Evolutionary conservation across 2,329 filamentous ascomycete species (phyloP).

Genomic region (Aureobasidium sp.): DNA sequence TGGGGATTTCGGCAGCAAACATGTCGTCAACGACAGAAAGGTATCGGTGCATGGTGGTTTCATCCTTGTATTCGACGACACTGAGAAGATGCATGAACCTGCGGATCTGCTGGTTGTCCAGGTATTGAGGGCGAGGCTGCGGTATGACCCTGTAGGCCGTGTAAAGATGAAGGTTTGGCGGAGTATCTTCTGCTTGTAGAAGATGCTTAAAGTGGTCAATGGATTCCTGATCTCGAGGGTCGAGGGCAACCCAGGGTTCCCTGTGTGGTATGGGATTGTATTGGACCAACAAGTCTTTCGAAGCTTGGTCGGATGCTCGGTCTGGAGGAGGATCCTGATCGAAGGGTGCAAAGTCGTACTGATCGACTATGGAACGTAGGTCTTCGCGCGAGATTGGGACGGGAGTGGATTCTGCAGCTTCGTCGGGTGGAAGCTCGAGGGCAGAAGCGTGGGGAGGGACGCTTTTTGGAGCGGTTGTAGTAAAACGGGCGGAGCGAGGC

Average conservation of each 20-base stretch:
- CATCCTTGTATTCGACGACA: constrained; percentile 41
- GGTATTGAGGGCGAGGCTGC: constrained; percentile 46
- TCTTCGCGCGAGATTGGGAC: constrained; percentile 35
- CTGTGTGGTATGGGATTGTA: background rate
- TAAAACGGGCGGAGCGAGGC: background rate
- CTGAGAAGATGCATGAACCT: constrained; percentile 63
- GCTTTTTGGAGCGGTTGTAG: background rate
- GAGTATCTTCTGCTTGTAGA: background rate
- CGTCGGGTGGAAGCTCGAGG: background rate
- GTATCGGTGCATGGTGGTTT: constrained; percentile 68
- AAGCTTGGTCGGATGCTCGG: background rate
- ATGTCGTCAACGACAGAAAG: constrained; percentile 79
- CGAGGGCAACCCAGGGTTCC: background rate
- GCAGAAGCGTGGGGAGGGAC: background rate
- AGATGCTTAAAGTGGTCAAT: background rate
- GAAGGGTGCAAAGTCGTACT: constrained; percentile 8
- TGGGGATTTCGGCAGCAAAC: constrained; percentile 61
- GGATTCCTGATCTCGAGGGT: background rate
- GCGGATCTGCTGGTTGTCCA: constrained; percentile 49
- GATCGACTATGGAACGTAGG: constrained; percentile 43
- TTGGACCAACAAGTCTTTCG: background rate
- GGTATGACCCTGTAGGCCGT: constrained; percentile 47
- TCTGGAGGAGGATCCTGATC: background rate
- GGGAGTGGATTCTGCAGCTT: background rate
- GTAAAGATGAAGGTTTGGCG: constrained; percentile 38